Percentiles rank a stretch among this genome's conserved stretches.
These are phyloP conservation scores for Myxozyma udenii DNA, from an alignment of 805 yeast genomes.

Conservation along the genomic window DNA sequence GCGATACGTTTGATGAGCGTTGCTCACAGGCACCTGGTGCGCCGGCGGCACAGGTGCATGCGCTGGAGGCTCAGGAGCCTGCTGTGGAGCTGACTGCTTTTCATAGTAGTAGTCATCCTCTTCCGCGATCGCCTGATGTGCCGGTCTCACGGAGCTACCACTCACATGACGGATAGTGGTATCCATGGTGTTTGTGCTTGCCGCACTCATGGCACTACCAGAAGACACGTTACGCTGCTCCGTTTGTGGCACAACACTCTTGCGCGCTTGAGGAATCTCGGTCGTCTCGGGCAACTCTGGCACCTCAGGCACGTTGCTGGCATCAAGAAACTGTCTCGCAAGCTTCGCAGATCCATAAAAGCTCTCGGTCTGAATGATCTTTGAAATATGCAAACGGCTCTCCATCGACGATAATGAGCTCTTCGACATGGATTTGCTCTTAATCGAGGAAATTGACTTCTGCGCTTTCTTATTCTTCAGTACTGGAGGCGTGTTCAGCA, in stretches of 20 bases:
- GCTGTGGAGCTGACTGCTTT: neutral
- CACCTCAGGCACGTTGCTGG: neutral
- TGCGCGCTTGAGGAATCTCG: no score
- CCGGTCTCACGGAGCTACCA: neutral
- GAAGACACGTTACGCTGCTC: conserved; percentile 15
- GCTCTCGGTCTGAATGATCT: conserved; percentile 8
- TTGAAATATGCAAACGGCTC: conserved; percentile 14
- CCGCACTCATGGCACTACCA: conserved; percentile 6
- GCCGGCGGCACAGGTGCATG: no score
- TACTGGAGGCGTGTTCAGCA: conserved; percentile 25
- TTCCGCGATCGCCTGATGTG: neutral
- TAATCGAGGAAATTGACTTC: neutral
- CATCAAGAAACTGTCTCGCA: neutral
- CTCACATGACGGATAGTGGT: conserved; percentile 15
- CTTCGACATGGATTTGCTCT: neutral
- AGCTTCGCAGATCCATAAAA: conserved; percentile 6
- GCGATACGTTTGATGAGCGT: no score
- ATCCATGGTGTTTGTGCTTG: conserved; percentile 9
- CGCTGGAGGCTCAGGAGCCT: no score
- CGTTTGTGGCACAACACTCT: neutral
- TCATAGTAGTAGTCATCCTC: neutral
- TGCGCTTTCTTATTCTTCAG: conserved; percentile 2
- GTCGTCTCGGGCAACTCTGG: no score
- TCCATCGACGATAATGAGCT: neutral
- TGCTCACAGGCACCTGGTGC: no score